Evolutionary conservation across 2,329 filamentous ascomycete genomes (phyloP).

Genomic region (Ceratocystis alfenasii): DNA sequence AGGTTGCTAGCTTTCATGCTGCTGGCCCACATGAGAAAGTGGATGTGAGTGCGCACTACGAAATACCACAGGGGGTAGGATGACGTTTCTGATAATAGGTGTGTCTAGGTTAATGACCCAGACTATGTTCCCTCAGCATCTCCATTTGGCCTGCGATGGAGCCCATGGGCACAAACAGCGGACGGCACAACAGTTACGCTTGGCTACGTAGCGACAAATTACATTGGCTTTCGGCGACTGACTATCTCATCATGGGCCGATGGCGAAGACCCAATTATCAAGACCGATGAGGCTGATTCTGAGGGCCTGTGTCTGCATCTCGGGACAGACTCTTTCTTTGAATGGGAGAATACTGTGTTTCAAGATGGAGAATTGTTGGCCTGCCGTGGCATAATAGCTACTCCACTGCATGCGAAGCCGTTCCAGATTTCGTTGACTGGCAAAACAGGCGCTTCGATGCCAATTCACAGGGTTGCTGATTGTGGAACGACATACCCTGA

Average conservation of each 20-base stretch:
- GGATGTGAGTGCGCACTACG: constrained; percentile 27
- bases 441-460: constrained; percentile 23
- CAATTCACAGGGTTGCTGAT: constrained; percentile 32
- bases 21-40: constrained; percentile 24
- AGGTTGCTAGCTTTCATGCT: constrained; percentile 39
- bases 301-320: constrained; percentile 41
- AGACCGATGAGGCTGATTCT: constrained; percentile 33
- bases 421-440: constrained; percentile 39
- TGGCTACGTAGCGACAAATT: constrained; percentile 40
- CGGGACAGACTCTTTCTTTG: constrained; percentile 41
- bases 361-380: constrained; percentile 30
- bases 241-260: constrained; percentile 32
- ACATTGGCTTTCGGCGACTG: constrained; percentile 44
- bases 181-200: constrained; percentile 32
- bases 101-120: constrained; percentile 31
- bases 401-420: constrained; percentile 38
- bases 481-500: constrained; percentile 38
- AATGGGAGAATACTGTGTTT: constrained; percentile 44
- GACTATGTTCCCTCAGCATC: constrained; percentile 40
- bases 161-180: constrained; percentile 36
- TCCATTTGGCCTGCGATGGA: constrained; percentile 43
- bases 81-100: background rate
- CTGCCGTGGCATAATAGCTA: constrained; percentile 44
- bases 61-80: background rate
- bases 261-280: constrained; percentile 31